phyloP scores from a whole-genome alignment of 2,329 filamentous ascomycete species.

The Ophiostoma sp. region DNA sequence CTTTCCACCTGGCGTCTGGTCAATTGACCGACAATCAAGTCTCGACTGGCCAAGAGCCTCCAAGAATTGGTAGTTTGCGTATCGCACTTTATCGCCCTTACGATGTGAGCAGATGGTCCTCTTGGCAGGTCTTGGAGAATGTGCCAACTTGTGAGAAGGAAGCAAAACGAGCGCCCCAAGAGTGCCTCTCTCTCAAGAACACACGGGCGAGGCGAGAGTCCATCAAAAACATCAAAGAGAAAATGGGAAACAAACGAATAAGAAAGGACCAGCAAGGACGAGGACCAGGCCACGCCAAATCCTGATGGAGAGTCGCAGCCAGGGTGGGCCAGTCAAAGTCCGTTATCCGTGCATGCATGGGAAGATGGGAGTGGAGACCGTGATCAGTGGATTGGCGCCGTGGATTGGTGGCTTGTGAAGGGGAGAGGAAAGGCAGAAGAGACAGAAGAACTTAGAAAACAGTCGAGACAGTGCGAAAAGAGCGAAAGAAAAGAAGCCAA shows the following conservation, averaged over 20 bases:
- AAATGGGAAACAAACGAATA: not conserved
- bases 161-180: not conserved
- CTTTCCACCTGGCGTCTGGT: not conserved
- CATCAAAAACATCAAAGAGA: not conserved
- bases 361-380: slow-evolving; percentile 1
- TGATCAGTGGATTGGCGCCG: not conserved
- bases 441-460: not conserved
- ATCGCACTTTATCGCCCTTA: not conserved
- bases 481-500: not conserved
- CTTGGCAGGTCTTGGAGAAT: slow-evolving; percentile 16
- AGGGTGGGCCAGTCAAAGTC: slow-evolving; percentile 23
- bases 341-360: slow-evolving; percentile 27
- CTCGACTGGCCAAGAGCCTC: not conserved
- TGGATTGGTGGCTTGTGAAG: not conserved
- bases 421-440: not conserved
- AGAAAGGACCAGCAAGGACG: not conserved
- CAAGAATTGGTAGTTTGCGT: not conserved
- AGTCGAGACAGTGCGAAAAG: not conserved
- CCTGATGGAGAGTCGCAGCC: slow-evolving; percentile 24
- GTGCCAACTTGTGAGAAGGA: not conserved
- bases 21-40: not conserved
- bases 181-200: not conserved
- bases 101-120: not conserved
- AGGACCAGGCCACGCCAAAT: slow-evolving; percentile 11
- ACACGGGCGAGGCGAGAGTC: not conserved